phyloP scores from a whole-genome alignment of 2,329 filamentous ascomycete species.

The Gyromitra esculenta region DNA sequence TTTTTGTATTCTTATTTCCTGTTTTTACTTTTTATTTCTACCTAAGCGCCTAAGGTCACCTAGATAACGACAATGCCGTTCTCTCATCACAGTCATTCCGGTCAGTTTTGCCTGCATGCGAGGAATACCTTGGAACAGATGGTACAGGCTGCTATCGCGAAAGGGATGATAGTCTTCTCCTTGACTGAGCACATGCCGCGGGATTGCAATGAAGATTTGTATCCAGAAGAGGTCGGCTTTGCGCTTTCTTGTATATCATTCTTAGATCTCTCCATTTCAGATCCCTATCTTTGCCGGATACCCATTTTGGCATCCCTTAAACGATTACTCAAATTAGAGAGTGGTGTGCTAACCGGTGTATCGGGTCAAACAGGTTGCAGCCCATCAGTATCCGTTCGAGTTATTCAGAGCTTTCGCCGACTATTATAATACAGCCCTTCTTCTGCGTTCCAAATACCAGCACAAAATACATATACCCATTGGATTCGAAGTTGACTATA shows the following conservation, averaged over 20 bases:
- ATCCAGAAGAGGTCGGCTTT: constrained; percentile 81
- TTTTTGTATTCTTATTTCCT: constrained; percentile 43
- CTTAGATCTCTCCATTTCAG: constrained; percentile 15
- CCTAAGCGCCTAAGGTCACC: constrained; percentile 23
- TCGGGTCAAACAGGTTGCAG: constrained; percentile 63
- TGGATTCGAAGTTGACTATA: constrained; percentile 94
- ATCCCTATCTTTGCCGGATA: constrained; percentile 7
- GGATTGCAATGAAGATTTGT: constrained; percentile 76
- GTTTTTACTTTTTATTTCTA: constrained; percentile 42
- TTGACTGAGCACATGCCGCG: constrained; percentile 97
- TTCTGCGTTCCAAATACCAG: constrained; percentile 76
- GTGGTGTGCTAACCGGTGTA: constrained; percentile 48
- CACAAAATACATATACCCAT: constrained; percentile 79
- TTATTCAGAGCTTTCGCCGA: constrained; percentile 71
- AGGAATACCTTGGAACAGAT: constrained; percentile 85
- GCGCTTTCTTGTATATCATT: constrained; percentile 46
- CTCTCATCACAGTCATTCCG: constrained; percentile 97
- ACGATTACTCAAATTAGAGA: constrained; percentile 16
- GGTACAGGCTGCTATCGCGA: constrained; percentile 77
- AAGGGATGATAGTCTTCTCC: constrained; percentile 83
- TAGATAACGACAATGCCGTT: constrained; percentile 76
- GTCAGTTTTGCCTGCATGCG: constrained; percentile 95
- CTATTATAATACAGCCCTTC: constrained; percentile 79
- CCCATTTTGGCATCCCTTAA: constrained; percentile 21
- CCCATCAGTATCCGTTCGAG: constrained; percentile 59